These are phyloP conservation scores for Ensete glaucum DNA, from an alignment of 176 grass and related monocot genomes.

Conservation along the genomic window DNA sequence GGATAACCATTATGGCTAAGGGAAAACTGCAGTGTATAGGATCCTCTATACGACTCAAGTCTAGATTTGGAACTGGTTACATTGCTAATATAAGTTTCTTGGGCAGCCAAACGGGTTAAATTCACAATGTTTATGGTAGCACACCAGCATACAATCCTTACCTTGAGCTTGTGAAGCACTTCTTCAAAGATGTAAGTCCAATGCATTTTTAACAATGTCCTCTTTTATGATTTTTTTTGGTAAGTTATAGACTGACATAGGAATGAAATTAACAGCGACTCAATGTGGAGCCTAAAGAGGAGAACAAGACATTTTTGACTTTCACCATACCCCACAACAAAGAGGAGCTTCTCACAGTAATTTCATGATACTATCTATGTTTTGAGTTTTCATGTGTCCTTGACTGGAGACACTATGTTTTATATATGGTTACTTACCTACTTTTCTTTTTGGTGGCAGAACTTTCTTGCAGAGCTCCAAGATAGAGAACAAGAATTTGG, in stretches of 20 bases:
- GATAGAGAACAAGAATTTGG: conserved; percentile 75
- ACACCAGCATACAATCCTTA: conserved; percentile 29
- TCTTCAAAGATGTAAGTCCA: conserved; percentile 75
- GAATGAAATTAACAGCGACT: conserved; percentile 36
- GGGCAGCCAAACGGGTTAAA: conserved; percentile 36
- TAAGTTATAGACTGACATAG: neutral
- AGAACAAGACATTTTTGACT: conserved; percentile 72
- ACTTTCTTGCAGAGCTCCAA: conserved; percentile 76
- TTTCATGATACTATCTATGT: conserved; percentile 5
- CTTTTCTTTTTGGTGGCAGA: conserved; percentile 27
- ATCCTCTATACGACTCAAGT: conserved; percentile 90
- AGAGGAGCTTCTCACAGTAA: conserved; percentile 76
- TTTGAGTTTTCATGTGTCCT: conserved; percentile 6
- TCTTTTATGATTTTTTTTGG: neutral
- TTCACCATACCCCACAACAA: conserved; percentile 85
- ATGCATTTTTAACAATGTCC: neutral
- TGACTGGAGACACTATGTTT: neutral
- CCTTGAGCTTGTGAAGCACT: conserved; percentile 59
- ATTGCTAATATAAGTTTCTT: conserved; percentile 85
- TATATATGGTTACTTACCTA: neutral
- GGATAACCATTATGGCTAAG: conserved; percentile 97
- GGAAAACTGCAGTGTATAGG: conserved; percentile 89
- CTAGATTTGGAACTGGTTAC: conserved; percentile 86
- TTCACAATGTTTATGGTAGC: conserved; percentile 28
- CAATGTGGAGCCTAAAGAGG: conserved; percentile 70